Conservation (phyloP, 2,329 filamentous ascomycete species). For the Penicillium sp. region DNA sequence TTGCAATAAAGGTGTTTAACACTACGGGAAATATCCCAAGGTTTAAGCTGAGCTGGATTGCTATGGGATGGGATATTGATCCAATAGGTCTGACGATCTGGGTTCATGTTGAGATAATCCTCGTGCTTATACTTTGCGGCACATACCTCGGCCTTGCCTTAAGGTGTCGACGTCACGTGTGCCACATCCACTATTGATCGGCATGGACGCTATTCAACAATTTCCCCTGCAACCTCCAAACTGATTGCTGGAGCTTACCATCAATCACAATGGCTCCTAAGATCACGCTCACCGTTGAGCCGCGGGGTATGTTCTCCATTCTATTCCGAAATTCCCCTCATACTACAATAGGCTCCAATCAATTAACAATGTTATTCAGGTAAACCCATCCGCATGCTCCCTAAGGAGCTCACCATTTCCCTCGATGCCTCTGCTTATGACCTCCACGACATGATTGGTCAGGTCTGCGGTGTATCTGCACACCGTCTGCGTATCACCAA, state of each 20-base stretch:
- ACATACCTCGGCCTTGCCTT: slow-evolving; percentile 12
- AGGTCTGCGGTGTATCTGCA: slow-evolving; percentile 54
- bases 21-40: too few species aligned
- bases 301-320: slow-evolving; percentile 38
- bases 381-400: slow-evolving; percentile 62
- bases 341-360: not conserved
- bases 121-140: not conserved
- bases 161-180: slow-evolving; percentile 22
- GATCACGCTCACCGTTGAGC: slow-evolving; percentile 42
- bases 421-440: slow-evolving; percentile 53
- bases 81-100: not conserved
- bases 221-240: not conserved
- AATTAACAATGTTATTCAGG: slow-evolving; percentile 42
- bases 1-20: slow-evolving; percentile 43
- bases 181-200: not conserved
- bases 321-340: not conserved
- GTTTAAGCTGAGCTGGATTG: not conserved
- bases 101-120: not conserved
- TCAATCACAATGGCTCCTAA: slow-evolving; percentile 33
- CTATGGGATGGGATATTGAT: not conserved
- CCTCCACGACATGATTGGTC: slow-evolving; percentile 59
- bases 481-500: slow-evolving; percentile 65
- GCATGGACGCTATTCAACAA: slow-evolving; percentile 1
- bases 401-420: slow-evolving; percentile 54
- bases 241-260: slow-evolving; percentile 1